Evolutionary conservation across 768 basidiomycete species (phyloP).

Genomic region (Phallus indusiatus): DNA sequence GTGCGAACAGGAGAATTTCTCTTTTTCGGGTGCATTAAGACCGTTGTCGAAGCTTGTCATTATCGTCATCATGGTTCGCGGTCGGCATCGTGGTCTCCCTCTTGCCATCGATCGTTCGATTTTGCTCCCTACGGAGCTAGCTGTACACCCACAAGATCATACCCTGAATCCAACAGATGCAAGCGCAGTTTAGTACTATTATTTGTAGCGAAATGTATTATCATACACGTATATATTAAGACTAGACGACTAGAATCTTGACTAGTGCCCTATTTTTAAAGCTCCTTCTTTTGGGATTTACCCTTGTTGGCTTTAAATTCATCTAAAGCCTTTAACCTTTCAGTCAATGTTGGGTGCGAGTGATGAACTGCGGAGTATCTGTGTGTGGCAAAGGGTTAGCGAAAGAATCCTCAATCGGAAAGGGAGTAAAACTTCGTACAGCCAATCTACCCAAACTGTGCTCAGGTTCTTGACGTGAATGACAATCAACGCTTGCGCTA

Average conservation of each 20-base stretch:
- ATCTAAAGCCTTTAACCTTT: conserved; percentile 78
- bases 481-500: conserved; percentile 72
- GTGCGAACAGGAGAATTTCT: conserved; percentile 57
- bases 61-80: conserved; percentile 86
- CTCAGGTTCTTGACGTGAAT: conserved; percentile 90
- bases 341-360: conserved; percentile 89
- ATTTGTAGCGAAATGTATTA: background rate
- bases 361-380: conserved; percentile 95
- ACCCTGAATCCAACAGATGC: background rate
- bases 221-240: background rate
- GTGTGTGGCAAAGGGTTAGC: conserved; percentile 7
- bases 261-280: conserved; percentile 24
- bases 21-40: conserved; percentile 68
- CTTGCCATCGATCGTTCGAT: conserved; percentile 85
- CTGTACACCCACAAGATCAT: background rate
- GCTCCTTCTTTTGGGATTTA: conserved; percentile 9
- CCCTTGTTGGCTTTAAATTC: conserved; percentile 32
- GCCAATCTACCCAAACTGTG: conserved; percentile 90
- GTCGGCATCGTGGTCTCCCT: conserved; percentile 81
- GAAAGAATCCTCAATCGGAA: background rate
- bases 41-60: conserved; percentile 83
- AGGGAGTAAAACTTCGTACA: conserved; percentile 38
- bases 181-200: background rate
- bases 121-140: conserved; percentile 60
- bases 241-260: too few species aligned